Conservation (phyloP, 176 grass and related monocot genomes). For the Poa pratensis region DNA sequence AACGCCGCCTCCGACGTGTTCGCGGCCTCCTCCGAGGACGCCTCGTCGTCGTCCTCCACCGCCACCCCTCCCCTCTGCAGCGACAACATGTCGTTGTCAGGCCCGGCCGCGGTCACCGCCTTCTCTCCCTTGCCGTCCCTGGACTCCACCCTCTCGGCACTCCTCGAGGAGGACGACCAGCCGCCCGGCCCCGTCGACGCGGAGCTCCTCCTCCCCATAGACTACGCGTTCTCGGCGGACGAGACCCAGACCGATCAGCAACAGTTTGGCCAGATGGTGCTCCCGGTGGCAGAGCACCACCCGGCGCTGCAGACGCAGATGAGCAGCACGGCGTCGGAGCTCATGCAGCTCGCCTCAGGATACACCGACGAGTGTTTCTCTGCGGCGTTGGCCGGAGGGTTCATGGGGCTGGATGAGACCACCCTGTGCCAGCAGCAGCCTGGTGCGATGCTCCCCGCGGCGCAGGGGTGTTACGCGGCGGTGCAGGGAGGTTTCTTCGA, state of each 20-base stretch:
- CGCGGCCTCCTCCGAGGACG: conserved; percentile 46
- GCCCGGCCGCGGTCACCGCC: conserved; percentile 14
- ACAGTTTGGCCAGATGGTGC: conserved; percentile 53
- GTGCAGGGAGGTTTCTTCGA: conserved; percentile 48
- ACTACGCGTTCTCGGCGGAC: conserved; percentile 31
- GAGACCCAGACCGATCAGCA: conserved; percentile 45
- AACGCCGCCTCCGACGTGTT: conserved; percentile 31
- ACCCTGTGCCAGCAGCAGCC: conserved; percentile 43
- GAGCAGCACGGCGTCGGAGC: conserved; percentile 42
- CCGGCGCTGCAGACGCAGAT: conserved; percentile 55
- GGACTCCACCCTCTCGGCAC: conserved; percentile 58
- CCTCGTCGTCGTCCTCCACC: conserved; percentile 51
- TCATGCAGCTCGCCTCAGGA: conserved; percentile 43
- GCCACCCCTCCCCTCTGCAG: conserved; percentile 37
- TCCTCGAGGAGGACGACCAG: conserved; percentile 57
- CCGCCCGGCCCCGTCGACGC: conserved; percentile 10
- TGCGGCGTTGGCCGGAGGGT: conserved; percentile 47
- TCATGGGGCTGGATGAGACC: conserved; percentile 55
- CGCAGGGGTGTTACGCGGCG: conserved; percentile 40
- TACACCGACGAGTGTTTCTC: conserved; percentile 51
- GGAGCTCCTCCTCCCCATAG: conserved; percentile 50
- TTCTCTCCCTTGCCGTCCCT: conserved; percentile 60
- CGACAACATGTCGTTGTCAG: conserved; percentile 38
- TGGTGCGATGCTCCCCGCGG: conserved; percentile 28
- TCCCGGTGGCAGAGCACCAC: conserved; percentile 35